Percentiles rank a stretch among this genome's conserved stretches.
These are phyloP conservation scores for Rauvolfia tetraphylla DNA, from an alignment of 257 asterid genomes.

Conservation along the genomic window DNA sequence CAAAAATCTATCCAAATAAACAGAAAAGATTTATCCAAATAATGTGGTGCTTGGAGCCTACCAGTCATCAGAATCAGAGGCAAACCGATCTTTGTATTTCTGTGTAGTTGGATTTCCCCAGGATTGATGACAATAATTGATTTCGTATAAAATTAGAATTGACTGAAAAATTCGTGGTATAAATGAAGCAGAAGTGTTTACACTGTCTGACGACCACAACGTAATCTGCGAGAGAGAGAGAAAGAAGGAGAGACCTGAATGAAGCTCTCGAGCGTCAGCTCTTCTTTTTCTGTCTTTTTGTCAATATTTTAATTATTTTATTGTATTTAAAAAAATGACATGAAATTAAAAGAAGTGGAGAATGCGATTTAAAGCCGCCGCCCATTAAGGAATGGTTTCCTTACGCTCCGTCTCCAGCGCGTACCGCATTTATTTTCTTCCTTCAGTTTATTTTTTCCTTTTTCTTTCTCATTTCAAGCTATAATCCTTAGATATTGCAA, in stretches of 20 bases:
- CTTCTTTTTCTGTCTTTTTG: slow-evolving; percentile 3
- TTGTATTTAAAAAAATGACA: neutral
- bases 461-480: neutral
- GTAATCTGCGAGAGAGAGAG: slow-evolving; percentile 1
- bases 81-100: neutral
- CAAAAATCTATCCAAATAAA: neutral
- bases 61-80: neutral
- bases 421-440: neutral
- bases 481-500: neutral
- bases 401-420: slow-evolving; percentile 1
- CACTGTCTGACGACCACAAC: neutral
- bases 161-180: slow-evolving; percentile 4
- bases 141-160: neutral
- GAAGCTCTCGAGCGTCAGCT: slow-evolving; percentile 1
- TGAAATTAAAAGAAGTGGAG: slow-evolving; percentile 3
- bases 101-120: neutral
- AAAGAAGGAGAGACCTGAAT: neutral
- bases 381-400: slow-evolving; percentile 13
- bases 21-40: neutral
- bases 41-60: neutral
- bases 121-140: neutral
- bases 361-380: slow-evolving; percentile 23
- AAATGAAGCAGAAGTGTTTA: neutral
- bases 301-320: neutral
- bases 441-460: neutral